Conservation (phyloP, 805 yeast genomes). For the Jamesozyma jinghongensis region DNA sequence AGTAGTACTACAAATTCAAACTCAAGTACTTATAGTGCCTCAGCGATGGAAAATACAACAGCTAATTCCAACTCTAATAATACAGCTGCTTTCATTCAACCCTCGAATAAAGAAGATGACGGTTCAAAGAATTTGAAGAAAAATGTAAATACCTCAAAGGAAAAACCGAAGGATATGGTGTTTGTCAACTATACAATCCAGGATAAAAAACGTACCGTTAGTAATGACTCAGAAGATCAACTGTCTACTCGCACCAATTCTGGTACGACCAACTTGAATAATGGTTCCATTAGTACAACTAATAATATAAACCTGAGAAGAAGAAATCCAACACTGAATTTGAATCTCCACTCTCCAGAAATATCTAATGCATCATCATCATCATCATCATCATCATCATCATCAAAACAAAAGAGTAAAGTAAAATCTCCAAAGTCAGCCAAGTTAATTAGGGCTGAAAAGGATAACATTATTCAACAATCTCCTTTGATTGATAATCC, state of each 20-base stretch:
- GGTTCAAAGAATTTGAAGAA: background rate
- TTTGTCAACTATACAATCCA: conserved; percentile 20
- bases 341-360: too few species aligned
- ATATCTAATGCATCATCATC: too few species aligned
- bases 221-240: background rate
- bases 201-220: background rate
- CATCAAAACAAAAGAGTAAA: too few species aligned
- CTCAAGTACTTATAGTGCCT: too few species aligned
- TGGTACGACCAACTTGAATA: too few species aligned
- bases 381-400: too few species aligned
- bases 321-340: too few species aligned
- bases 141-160: conserved; percentile 1
- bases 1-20: too few species aligned
- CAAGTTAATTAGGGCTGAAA: background rate
- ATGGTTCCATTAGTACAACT: too few species aligned
- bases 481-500: too few species aligned
- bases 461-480: background rate
- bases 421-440: background rate
- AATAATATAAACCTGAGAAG: background rate
- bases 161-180: conserved; percentile 19
- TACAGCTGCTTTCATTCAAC: background rate
- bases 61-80: conserved; percentile 3
- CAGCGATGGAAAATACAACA: too few species aligned
- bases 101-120: background rate
- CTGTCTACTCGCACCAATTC: too few species aligned